Base-by-base conservation (phyloP, 305 asterid species). In the Rubia tinctorum region DNA sequence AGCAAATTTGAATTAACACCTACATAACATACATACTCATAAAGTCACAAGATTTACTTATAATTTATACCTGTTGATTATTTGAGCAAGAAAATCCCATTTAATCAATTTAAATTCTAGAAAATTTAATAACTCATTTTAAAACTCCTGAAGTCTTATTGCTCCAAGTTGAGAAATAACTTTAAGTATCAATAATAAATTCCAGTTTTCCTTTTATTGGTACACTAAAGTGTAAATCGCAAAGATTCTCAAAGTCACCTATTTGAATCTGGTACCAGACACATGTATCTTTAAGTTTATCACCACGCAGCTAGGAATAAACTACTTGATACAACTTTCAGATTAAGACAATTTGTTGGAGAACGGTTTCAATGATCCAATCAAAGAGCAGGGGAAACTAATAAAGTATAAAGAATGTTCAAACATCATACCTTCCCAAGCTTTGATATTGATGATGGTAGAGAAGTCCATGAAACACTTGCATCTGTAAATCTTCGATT, bases 401-500 rank as follows among this genome's bases (percentile, higher is more conserved):
- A 15, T 67, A 76, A 63, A 77, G 25, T 42, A 73, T 61, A 40
- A 78, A 66, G 22, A 53, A 7, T 20, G 44, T 66, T 20, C 4
- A 43, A 59, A 71, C 23, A 15, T 2, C 15, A 69, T 80, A 91
- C 99, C 99, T 90, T 92, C 76, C 99, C 98, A 58, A 90, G 92
- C 82, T 88, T 95, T 73, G 96, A 71, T 61, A 95, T 88, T 66
- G 97, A 88, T 58, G 98, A 84, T 65, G 98, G 98, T 49, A 92
- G 84, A 14, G 96, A 84, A 75, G 88, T 75, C 98, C 96, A 95
- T 58, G 96, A 87, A 82, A 82, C 88, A 84, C 81, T 82, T 80
- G 91, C 88, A 65, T 90, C 97, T 1, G 89, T 84, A 74, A 90
- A 77, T 75, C 86, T 88, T 60, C 85, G 80, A 75, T 84, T 90